phyloP scores from a whole-genome alignment of 164 flowering plant species.

The Malania oleifera region DNA sequence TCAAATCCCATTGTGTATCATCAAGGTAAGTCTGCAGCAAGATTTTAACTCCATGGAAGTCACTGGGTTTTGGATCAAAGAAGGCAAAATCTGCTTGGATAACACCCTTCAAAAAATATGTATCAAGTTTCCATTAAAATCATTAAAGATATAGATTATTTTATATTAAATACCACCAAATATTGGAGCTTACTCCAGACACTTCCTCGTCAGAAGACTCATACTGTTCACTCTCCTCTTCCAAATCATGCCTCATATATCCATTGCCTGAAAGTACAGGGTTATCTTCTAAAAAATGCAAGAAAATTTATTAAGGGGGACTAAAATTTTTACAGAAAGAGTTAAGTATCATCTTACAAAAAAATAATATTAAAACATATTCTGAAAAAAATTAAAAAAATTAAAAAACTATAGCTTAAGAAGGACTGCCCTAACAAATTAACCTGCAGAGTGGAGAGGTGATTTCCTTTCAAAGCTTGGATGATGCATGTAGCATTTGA shows the following conservation, averaged over 20 bases:
- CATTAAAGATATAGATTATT: background rate
- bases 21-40: slow-evolving; percentile 77
- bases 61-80: slow-evolving; percentile 81
- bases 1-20: slow-evolving; percentile 70
- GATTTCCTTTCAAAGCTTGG: slow-evolving; percentile 7
- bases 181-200: slow-evolving; percentile 37
- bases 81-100: slow-evolving; percentile 90
- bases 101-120: slow-evolving; percentile 34
- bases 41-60: slow-evolving; percentile 85
- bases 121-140: background rate
- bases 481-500: slow-evolving; percentile 18
- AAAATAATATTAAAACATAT: too few species aligned
- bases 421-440: background rate
- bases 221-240: slow-evolving; percentile 18
- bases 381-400: background rate
- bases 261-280: slow-evolving; percentile 23
- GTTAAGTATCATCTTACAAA: too few species aligned
- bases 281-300: background rate
- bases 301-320: background rate
- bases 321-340: too few species aligned
- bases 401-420: background rate
- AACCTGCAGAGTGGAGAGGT: slow-evolving; percentile 30
- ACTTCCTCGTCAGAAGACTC: slow-evolving; percentile 58
- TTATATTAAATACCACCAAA: background rate
- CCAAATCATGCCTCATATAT: slow-evolving; percentile 4